Evolutionary conservation across 2,329 filamentous ascomycete species (phyloP), one percentile per base, ranked within the genome.

Genomic region (Aspergillus pseudoviridinutans): DNA sequence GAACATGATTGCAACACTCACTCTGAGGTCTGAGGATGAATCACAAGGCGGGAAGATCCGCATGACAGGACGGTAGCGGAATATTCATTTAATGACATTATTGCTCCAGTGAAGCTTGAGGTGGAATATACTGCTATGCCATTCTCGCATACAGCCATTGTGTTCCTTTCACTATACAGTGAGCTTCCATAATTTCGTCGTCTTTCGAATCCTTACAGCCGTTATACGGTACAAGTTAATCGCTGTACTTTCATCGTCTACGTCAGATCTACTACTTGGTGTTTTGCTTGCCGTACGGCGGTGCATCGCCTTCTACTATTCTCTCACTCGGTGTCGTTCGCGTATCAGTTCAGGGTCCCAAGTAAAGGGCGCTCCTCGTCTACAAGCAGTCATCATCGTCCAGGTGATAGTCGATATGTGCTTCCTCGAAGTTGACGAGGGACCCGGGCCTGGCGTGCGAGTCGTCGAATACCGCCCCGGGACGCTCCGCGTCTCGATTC

Each of bases 401-500:
- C 10, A 20, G 22, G 24, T 24, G n/a, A 14, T 20, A 14, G 20
- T 29, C n/a, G 9, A 25, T 10, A 65, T 65, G 63, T 64, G 63
- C 50, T 63, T 65, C 51, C 35, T 59, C 50, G 58, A 65, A 44
- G 20, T 57, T 42, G 56, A 61, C 32, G 56, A 61, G n/a, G 56
- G 54, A 20, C 50, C 59, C 24, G 35, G 24, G 6, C 61, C 53
- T 29, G 56, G 53, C 4, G 49, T 64, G 35, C 56, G 61, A 8
- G 25, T 59, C 49, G 51, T 54, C 10, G 56, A 62, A 54, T 63
- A 57, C 14, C 57, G 54, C 10, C 46, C 56, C 1, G 54, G 29
- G 29, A 55, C 58, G 14, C 41, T 58, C 9, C 58, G 50, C 4
- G 49, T 58, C 14, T 56, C 61, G 2, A 58, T 53, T 10, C 60